These are phyloP conservation scores for Leavenworthia alabamica DNA, from an alignment of 345 rosid genomes.

Conservation along the genomic window DNA sequence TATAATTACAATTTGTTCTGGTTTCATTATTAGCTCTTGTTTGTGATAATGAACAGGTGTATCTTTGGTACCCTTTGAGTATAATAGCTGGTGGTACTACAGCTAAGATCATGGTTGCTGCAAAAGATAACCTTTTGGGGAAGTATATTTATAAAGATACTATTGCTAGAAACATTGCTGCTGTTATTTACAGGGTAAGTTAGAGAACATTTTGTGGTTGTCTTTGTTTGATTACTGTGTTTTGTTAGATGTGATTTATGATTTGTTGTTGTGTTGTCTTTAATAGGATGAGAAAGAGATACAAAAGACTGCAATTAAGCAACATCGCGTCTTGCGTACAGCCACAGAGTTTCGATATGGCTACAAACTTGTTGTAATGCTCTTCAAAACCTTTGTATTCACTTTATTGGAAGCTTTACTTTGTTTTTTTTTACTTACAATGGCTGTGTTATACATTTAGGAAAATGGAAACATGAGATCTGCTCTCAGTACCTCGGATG, in stretches of 20 bases:
- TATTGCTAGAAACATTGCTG: conserved; percentile 77
- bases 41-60: conserved; percentile 46
- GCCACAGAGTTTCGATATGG: conserved; percentile 90
- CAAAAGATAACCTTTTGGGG: conserved; percentile 83
- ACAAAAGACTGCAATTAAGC: conserved; percentile 78
- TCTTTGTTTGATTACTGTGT: neutral
- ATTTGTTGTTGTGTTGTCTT: conserved; percentile 9
- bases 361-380: conserved; percentile 87
- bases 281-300: conserved; percentile 87
- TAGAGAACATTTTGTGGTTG: neutral
- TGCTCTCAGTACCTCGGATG: conserved; percentile 64
- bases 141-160: conserved; percentile 92
- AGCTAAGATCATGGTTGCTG: conserved; percentile 94
- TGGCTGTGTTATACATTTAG: conserved; percentile 35
- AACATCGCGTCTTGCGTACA: conserved; percentile 55
- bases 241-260: conserved; percentile 1
- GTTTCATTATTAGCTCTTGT: too few relatives aligned
- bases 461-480: conserved; percentile 75
- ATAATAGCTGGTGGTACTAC: conserved; percentile 82
- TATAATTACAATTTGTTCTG: too few relatives aligned
- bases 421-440: neutral
- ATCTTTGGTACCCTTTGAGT: conserved; percentile 92
- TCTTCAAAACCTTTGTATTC: conserved; percentile 1
- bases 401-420: neutral
- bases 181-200: conserved; percentile 77